Conservation (phyloP, 192 early-diverging fungal genomes). For the Chytriomyces sp. region DNA sequence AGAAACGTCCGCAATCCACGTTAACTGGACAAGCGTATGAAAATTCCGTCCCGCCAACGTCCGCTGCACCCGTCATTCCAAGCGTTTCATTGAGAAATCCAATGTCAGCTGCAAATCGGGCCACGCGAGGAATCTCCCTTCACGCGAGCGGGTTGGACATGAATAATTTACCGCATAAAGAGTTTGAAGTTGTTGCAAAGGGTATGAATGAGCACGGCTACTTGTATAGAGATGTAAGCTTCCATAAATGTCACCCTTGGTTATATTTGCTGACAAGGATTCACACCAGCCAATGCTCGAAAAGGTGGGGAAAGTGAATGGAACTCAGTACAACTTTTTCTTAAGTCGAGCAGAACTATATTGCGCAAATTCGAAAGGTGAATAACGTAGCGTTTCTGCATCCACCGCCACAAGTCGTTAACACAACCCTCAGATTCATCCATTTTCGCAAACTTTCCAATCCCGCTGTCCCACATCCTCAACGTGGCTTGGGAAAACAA, state of each 20-base stretch:
- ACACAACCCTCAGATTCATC: constrained; percentile 7
- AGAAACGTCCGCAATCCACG: neutral
- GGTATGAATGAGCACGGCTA: constrained; percentile 27
- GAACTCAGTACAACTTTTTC: constrained; percentile 13
- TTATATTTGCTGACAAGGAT: neutral
- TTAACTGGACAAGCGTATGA: too few species aligned
- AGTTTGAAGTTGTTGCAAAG: neutral
- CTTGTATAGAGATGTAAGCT: constrained; percentile 11
- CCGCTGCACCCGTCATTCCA: neutral
- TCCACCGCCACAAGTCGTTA: neutral
- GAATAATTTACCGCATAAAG: neutral
- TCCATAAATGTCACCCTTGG: neutral
- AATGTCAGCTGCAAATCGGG: neutral
- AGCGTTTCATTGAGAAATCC: too few species aligned
- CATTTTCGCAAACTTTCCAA: constrained; percentile 14
- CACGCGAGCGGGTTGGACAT: constrained; percentile 14
- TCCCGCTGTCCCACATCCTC: constrained; percentile 20
- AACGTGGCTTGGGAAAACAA: constrained; percentile 29
- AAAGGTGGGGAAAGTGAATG: constrained; percentile 20
- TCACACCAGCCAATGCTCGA: constrained; percentile 16
- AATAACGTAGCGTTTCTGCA: neutral
- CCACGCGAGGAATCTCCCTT: neutral
- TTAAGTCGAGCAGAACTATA: constrained; percentile 23
- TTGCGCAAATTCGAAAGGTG: constrained; percentile 18
- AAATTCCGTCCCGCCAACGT: neutral